Evolutionary conservation across 2,329 filamentous ascomycete species (phyloP).

Genomic region (Neopestalotiopsis clavispora): DNA sequence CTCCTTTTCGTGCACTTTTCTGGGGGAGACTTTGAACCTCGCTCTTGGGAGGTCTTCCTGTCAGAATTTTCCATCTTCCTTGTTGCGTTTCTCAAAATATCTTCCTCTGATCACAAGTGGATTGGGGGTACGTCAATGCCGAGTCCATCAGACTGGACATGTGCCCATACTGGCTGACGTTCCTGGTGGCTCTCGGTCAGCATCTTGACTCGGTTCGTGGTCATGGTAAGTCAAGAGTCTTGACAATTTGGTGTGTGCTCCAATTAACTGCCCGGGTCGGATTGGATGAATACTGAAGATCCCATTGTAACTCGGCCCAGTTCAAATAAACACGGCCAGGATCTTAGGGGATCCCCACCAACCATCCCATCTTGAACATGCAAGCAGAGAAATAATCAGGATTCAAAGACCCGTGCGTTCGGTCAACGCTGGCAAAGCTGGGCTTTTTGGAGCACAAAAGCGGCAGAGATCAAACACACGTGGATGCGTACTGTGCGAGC

Average conservation of each 20-base stretch:
- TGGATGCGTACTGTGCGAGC: neutral
- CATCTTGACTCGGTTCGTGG: neutral
- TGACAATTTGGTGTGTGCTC: neutral
- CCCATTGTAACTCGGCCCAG: neutral
- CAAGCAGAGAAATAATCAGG: neutral
- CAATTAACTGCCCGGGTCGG: conserved; percentile 1
- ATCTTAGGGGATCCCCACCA: conserved; percentile 1
- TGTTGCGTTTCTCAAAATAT: neutral
- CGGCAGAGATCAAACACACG: neutral
- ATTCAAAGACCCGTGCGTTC: neutral
- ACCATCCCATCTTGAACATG: neutral
- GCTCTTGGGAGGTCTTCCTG: neutral
- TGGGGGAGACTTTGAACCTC: neutral
- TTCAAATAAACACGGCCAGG: conserved; percentile 1
- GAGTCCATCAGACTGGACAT: neutral
- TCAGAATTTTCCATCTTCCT: neutral
- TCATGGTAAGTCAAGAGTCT: neutral
- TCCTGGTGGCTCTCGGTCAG: conserved; percentile 1
- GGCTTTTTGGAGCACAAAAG: neutral
- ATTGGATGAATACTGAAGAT: neutral
- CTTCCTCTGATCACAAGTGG: neutral
- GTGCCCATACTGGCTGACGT: neutral
- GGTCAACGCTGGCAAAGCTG: neutral
- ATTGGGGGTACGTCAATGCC: neutral
- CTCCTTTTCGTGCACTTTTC: neutral